Evolutionary conservation across 768 basidiomycete species (phyloP), one percentile per base, ranked within the genome.

Genomic region (Trametes elegans): DNA sequence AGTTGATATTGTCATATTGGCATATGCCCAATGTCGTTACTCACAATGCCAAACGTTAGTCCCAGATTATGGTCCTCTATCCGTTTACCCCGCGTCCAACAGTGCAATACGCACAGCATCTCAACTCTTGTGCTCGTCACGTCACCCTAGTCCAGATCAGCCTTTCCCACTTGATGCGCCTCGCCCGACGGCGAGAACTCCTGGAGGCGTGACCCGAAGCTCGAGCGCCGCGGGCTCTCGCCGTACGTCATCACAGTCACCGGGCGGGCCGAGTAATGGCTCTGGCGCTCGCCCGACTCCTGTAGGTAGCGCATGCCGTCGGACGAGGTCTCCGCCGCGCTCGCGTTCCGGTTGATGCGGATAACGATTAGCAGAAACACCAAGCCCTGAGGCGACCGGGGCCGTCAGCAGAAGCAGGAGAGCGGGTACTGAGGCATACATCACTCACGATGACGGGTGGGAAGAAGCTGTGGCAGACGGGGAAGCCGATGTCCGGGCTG

Each of bases 331-430:
- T 51, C 49, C 7, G 21, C 35, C 3, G 14, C 38, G 44, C 43
- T 45, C 35, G 38, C 31, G 29, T 52, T 47, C n/a, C 36, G 49
- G 29, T 51, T 40, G 38, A 57, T 42, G 11, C 56, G 49, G 38
- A 57, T 52, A 26, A 50, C 49, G 35, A 52, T 52, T 21, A 57
- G 50, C 14, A 51, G 39, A 39, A 52, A 57, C 16, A 52, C 56
- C n/a, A 57, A 45, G 8, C 44, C 49, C 49, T 52, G 49, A 16
- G 48, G 24, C 10, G 21, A 19, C 29, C 9, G 39, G 14, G 16
- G 10, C 19, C 23, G 21, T 34, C 2, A 29, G 41, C 9, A 16
- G 14, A 32, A 8, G 11, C 10, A 4, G 18, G 16, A 27, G 8
- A 24, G 29, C 24, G 24, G 31, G 14, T 9, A 10, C 23, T 8